Conservation (phyloP, 371 early-diverging fungal genomes). For the Umbelopsis sp. region DNA sequence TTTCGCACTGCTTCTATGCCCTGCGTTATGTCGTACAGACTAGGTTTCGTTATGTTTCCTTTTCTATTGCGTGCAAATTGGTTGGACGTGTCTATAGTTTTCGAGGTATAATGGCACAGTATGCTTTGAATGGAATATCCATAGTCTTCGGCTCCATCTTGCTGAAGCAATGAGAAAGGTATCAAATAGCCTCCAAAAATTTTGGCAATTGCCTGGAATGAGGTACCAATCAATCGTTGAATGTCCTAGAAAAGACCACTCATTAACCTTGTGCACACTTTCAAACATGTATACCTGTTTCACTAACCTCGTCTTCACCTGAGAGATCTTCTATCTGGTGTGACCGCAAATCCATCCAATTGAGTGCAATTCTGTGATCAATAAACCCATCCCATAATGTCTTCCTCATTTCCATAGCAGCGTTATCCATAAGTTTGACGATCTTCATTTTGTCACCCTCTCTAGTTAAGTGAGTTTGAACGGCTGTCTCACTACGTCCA, state of each 20-base stretch:
- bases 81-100: neutral
- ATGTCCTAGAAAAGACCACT: neutral
- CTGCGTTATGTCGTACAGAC: neutral
- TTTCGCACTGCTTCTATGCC: neutral
- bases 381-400: neutral
- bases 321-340: neutral
- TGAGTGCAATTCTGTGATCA: slow-evolving; percentile 12
- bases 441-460: slow-evolving; percentile 13
- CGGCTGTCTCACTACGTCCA: neutral
- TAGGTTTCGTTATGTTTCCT: neutral
- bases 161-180: neutral
- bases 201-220: slow-evolving; percentile 5
- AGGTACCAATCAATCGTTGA: neutral
- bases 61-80: neutral
- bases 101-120: neutral
- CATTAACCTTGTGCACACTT: neutral
- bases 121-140: slow-evolving; percentile 5
- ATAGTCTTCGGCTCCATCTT: neutral
- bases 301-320: neutral
- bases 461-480: neutral
- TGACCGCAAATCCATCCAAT: slow-evolving; percentile 11
- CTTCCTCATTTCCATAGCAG: slow-evolving; percentile 18
- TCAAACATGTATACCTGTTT: neutral
- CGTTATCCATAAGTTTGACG: slow-evolving; percentile 1
- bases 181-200: slow-evolving; percentile 9